phyloP scores from a whole-genome alignment of 768 basidiomycete species.

The Roridomyces roridus region DNA sequence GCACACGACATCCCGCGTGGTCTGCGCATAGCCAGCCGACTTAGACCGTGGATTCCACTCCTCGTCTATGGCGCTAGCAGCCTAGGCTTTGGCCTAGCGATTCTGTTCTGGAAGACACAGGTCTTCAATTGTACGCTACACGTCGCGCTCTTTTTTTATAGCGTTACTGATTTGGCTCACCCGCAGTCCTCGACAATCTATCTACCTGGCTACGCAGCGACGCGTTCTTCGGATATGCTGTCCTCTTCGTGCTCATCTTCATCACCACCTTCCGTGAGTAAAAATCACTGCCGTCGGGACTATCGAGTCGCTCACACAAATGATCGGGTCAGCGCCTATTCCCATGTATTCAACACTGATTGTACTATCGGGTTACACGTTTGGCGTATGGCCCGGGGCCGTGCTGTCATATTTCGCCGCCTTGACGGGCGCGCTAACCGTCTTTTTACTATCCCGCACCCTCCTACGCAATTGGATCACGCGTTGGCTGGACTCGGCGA shows the following conservation, averaged over 20 bases:
- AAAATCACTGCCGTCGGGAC: conserved; percentile 1
- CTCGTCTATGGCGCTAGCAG: conserved; percentile 80
- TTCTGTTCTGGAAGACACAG: conserved; percentile 83
- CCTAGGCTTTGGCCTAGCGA: conserved; percentile 78
- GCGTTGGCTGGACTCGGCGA: conserved; percentile 72
- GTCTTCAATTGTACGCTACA: conserved; percentile 81
- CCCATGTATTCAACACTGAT: conserved; percentile 95
- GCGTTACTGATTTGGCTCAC: conserved; percentile 18
- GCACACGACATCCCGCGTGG: conserved; percentile 47
- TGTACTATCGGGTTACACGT: conserved; percentile 90
- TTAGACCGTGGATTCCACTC: conserved; percentile 80
- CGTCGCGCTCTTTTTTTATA: conserved; percentile 1
- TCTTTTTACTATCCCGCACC: conserved; percentile 80
- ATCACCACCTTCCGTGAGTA: conserved; percentile 85
- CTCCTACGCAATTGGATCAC: conserved; percentile 76
- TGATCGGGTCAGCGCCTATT: conserved; percentile 67
- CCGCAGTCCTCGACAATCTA: conserved; percentile 78
- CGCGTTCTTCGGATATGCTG: conserved; percentile 73
- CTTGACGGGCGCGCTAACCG: conserved; percentile 81
- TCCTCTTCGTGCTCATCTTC: conserved; percentile 85
- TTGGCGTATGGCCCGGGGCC: conserved; percentile 83
- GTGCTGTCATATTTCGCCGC: conserved; percentile 88
- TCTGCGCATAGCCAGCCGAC: conserved; percentile 60
- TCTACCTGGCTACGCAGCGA: conserved; percentile 80
- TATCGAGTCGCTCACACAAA: background rate